phyloP scores from a whole-genome alignment of 2,329 filamentous ascomycete genomes.

The Colletotrichum agaves region DNA sequence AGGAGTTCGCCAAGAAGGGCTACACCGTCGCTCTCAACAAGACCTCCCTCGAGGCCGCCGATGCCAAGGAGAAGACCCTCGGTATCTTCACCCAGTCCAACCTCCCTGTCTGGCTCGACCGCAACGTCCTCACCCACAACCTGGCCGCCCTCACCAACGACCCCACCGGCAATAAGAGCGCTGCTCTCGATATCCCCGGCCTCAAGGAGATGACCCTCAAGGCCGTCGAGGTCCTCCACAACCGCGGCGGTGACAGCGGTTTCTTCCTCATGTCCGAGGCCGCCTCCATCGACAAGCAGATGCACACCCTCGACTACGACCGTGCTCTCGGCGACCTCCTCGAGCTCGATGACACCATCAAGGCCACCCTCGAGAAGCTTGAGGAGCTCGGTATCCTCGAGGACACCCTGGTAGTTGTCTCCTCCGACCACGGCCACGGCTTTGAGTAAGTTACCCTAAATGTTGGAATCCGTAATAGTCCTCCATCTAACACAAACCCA shows the following conservation, averaged over 20 bases:
- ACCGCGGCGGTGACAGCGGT: slow-evolving; percentile 73
- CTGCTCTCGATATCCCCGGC: slow-evolving; percentile 81
- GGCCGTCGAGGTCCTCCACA: slow-evolving; percentile 81
- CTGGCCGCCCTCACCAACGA: slow-evolving; percentile 73
- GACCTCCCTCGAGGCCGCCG: slow-evolving; percentile 70
- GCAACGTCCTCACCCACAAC: slow-evolving; percentile 82
- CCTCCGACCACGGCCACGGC: slow-evolving; percentile 89
- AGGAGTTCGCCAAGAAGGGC: slow-evolving; percentile 75
- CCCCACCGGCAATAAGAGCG: slow-evolving; percentile 70
- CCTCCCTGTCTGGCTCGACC: slow-evolving; percentile 87
- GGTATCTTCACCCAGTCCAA: slow-evolving; percentile 82
- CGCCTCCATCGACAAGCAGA: slow-evolving; percentile 89
- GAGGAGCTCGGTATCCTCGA: slow-evolving; percentile 73
- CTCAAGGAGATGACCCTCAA: slow-evolving; percentile 92
- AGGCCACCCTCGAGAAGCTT: slow-evolving; percentile 78
- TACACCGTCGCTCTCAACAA: slow-evolving; percentile 81
- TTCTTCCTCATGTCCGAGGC: slow-evolving; percentile 92
- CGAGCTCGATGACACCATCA: slow-evolving; percentile 85
- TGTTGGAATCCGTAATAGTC: fast-evolving
- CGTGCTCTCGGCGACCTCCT: slow-evolving; percentile 86
- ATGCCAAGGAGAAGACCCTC: slow-evolving; percentile 71
- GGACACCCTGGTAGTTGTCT: slow-evolving; percentile 82
- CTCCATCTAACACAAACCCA: slow-evolving; percentile 26
- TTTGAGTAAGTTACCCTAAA: slow-evolving; percentile 70
- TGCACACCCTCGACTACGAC: slow-evolving; percentile 88